A percentile compares a stretch with the other conserved stretches of the same genome.
Evolutionary conservation across 108 stramenopile species (phyloP).

Genomic region (Fistulifera solaris): DNA sequence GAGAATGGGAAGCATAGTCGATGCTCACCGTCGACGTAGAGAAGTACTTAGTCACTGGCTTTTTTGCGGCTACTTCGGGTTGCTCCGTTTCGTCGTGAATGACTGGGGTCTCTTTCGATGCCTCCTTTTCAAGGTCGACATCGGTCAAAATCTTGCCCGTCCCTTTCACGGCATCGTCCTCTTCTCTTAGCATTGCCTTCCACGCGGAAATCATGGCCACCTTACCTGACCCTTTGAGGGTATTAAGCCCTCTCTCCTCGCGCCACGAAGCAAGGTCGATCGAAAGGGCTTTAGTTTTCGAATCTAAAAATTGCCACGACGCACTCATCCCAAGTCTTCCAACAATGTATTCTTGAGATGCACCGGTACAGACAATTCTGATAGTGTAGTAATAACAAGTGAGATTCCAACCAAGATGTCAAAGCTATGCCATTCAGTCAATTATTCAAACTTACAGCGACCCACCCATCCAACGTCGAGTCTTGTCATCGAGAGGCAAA

Average conservation of each 20-base stretch:
- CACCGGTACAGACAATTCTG: conserved; percentile 25
- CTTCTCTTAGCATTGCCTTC: conserved; percentile 37
- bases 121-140: conserved; percentile 12
- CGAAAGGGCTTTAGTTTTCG: conserved; percentile 27
- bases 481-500: conserved; percentile 8
- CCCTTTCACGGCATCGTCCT: conserved; percentile 11
- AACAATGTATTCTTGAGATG: conserved; percentile 31
- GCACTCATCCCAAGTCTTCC: conserved; percentile 11
- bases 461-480: conserved; percentile 23
- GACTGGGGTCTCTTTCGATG: neutral
- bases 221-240: conserved; percentile 36
- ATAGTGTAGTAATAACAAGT: too few relatives aligned
- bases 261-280: conserved; percentile 24
- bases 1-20: conserved; percentile 7
- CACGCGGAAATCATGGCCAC: conserved; percentile 47
- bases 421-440: too few relatives aligned
- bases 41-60: too few relatives aligned
- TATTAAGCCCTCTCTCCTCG: conserved; percentile 13
- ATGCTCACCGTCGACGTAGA: neutral
- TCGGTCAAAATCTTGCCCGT: conserved; percentile 13
- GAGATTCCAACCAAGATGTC: too few relatives aligned
- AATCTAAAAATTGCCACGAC: conserved; percentile 20
- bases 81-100: conserved; percentile 1
- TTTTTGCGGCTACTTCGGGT: too few relatives aligned
- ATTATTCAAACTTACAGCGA: neutral